A percentile compares a stretch with the other conserved stretches of the same genome.
Evolutionary conservation across 495 filamentous ascomycete species (phyloP).

Genomic region (Penicillium ochrochloron): DNA sequence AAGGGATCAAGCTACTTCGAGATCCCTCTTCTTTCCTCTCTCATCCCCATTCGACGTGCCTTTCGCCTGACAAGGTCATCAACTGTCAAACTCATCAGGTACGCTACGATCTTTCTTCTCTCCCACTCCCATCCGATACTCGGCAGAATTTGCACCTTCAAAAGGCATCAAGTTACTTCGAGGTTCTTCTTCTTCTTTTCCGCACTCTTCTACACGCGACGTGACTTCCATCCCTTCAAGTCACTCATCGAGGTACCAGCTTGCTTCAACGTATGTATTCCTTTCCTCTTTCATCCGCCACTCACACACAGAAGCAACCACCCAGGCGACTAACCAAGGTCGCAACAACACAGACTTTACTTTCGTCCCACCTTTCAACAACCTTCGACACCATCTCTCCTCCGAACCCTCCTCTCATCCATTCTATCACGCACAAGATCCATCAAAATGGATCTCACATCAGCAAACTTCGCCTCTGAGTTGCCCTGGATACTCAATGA

Average conservation of each 20-base stretch:
- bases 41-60: background rate
- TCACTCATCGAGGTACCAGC: background rate
- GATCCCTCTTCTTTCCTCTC: background rate
- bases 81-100: too few species aligned
- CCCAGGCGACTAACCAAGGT: background rate
- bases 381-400: background rate
- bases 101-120: background rate
- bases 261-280: background rate
- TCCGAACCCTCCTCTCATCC: background rate
- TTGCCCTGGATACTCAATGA: constrained; percentile 63
- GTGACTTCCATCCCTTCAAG: background rate
- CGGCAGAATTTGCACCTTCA: too few species aligned
- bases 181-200: background rate
- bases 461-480: constrained; percentile 54
- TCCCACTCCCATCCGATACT: background rate
- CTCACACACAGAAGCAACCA: background rate
- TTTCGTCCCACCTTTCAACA: background rate
- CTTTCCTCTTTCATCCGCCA: background rate
- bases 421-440: background rate
- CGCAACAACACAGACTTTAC: background rate
- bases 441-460: constrained; percentile 65
- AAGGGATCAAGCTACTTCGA: background rate
- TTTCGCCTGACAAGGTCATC: background rate
- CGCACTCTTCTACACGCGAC: background rate
- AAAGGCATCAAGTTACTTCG: too few species aligned